Evolutionary conservation across 768 basidiomycete genomes (phyloP).

Genomic region (Termitomyces sp.): DNA sequence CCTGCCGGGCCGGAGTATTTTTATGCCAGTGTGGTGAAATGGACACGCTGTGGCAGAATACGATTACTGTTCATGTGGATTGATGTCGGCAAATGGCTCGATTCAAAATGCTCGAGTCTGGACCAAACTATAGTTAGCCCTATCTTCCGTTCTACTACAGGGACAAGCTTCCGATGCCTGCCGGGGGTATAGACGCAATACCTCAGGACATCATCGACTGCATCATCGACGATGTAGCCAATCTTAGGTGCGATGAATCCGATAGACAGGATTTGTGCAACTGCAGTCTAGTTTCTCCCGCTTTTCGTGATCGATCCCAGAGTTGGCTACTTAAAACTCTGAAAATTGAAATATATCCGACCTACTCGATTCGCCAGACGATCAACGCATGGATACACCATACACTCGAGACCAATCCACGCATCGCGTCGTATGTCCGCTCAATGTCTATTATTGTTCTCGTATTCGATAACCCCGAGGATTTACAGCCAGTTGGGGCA

Average conservation of each 20-base stretch:
- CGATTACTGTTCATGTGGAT: too few species aligned
- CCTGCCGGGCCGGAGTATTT: too few species aligned
- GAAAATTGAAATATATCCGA: background rate
- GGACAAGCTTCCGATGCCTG: background rate
- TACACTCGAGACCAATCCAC: background rate
- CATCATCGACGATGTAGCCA: background rate
- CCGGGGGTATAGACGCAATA: background rate
- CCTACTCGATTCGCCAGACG: background rate
- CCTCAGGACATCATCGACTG: background rate
- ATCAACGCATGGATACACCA: background rate
- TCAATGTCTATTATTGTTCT: background rate
- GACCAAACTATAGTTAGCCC: too few species aligned
- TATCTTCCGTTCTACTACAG: too few species aligned
- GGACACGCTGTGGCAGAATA: too few species aligned
- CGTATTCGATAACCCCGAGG: background rate
- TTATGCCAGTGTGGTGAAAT: too few species aligned
- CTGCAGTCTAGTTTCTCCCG: background rate
- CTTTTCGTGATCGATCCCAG: background rate
- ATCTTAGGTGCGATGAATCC: background rate
- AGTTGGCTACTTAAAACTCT: background rate
- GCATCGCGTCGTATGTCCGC: background rate
- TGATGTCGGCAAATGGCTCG: too few species aligned
- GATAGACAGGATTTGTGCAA: background rate
- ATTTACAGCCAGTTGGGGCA: background rate
- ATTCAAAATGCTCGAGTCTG: too few species aligned